Conservation (phyloP, 2,329 filamentous ascomycete species). For the Diplodia corticola region DNA sequence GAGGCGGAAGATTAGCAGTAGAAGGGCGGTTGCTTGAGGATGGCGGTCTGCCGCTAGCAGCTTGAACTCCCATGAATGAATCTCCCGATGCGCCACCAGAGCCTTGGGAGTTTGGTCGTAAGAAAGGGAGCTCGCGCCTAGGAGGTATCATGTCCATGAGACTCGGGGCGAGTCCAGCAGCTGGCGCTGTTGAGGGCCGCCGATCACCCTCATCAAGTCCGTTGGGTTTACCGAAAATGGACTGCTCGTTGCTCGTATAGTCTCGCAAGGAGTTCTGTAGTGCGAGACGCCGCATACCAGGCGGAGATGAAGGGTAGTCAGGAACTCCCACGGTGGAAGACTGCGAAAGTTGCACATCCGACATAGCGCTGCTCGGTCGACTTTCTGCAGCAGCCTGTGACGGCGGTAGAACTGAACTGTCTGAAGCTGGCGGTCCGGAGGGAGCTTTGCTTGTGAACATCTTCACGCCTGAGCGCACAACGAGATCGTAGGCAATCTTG, state of each 20-base stretch:
- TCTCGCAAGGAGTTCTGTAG: conserved; percentile 28
- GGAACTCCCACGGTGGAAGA: not conserved
- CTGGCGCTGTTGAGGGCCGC: conserved; percentile 26
- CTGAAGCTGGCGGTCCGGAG: not conserved
- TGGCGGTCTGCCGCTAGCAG: not conserved
- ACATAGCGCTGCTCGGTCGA: not conserved
- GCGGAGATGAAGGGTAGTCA: not conserved
- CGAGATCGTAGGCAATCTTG: conserved; percentile 30
- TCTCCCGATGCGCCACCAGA: not conserved
- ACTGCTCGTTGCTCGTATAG: not conserved
- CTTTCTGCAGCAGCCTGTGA: not conserved
- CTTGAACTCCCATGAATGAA: not conserved
- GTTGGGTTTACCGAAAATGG: not conserved
- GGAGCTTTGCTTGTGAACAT: not conserved
- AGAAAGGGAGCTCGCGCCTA: conserved; percentile 43
- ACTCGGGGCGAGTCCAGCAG: conserved; percentile 24
- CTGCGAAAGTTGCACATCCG: not conserved
- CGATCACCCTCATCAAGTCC: not conserved
- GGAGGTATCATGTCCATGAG: conserved; percentile 35
- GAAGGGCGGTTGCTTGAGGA: not conserved
- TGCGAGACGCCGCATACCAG: not conserved
- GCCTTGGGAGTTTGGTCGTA: not conserved
- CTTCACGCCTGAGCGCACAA: not conserved
- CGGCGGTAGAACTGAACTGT: not conserved
- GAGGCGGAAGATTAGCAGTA: conserved; percentile 6